Conservation (phyloP, 176 grass and related monocot genomes). For the Puccinellia tenuiflora region DNA sequence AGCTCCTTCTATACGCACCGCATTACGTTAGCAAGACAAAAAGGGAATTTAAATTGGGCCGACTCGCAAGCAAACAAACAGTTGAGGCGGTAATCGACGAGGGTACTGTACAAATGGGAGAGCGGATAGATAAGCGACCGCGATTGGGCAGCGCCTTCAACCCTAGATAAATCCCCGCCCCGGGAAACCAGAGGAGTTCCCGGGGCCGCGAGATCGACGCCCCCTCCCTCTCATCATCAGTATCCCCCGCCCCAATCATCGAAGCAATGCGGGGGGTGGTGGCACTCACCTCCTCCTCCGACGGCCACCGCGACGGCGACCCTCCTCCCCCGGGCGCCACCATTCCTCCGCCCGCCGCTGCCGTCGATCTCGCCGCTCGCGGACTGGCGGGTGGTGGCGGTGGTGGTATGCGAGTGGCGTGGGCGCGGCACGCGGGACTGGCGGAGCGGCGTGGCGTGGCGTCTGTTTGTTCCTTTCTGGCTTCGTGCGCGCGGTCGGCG, state of each 20-base stretch:
- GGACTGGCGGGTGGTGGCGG: background rate
- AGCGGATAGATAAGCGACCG: background rate
- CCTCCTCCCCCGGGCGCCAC: slow-evolving; percentile 28
- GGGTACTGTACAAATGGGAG: background rate
- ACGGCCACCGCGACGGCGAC: slow-evolving; percentile 32
- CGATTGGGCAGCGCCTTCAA: background rate
- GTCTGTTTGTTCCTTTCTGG: background rate
- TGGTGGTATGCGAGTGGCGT: background rate
- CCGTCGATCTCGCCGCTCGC: background rate
- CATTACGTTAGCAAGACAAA: background rate
- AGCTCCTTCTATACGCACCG: background rate
- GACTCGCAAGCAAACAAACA: background rate
- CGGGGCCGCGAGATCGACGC: background rate
- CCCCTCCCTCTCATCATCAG: background rate
- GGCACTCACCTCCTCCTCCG: slow-evolving; percentile 41
- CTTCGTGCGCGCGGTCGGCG: no score
- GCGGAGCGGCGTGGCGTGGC: background rate
- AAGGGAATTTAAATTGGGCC: background rate
- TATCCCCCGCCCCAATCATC: background rate
- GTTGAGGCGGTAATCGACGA: background rate
- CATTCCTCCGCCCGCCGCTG: slow-evolving; percentile 14
- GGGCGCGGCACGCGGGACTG: background rate
- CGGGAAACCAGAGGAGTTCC: background rate
- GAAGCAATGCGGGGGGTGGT: background rate
- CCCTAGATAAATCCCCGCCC: background rate